Evolutionary conservation across 768 basidiomycete genomes (phyloP), one percentile per base, ranked within the genome.

Genomic region (Termitomyces sp.): DNA sequence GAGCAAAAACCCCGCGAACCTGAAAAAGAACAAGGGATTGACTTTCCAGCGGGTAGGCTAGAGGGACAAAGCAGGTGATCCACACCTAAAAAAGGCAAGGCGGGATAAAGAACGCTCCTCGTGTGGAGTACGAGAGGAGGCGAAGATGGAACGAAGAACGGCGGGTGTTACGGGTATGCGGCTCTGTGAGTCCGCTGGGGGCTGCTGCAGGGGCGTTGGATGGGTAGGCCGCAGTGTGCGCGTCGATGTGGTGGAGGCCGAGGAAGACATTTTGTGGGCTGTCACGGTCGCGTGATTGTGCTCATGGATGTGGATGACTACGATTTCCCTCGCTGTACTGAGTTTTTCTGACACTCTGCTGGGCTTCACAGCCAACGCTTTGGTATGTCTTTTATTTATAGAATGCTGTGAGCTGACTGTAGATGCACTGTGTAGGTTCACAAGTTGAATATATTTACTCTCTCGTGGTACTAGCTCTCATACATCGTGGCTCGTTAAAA

Each of bases 41-140:
- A 32, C 4, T 5, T 43, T 52, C 48, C 26, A 55, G 46, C 9
- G 38, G 28, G 32, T 7, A 26, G 16, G 50, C 30, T 12, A 36
- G 12, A 53, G 36, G 35, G 8, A 44, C 36, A 36, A 48, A 47
- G 44, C 20, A 58, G 40, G 46, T 26, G 55, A 57, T 57, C 55
- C 67, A 49, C 70, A 89, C 91, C 92, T 83, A 72, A 93, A 93
- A 77, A 94, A 94, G 33, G 92, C 91, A 54, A 91, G 79, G 14
- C 91, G 83, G 41, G 91, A 94, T 55, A 94, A 85, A 0, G 89
- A 86, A 32, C 92, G 83, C 70, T 94, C 91, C 69, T 94, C 91
- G 57, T 87, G 76, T 3, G 88, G 83, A 0, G 89, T 87, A 14
- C 91, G 83, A 23, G 91, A 93, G 13, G 91, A 93, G 30, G 92